Evolutionary conservation across 192 early-diverging fungal species (phyloP), one percentile per base, ranked within the genome.

Genomic region (Mortierella alpina): DNA sequence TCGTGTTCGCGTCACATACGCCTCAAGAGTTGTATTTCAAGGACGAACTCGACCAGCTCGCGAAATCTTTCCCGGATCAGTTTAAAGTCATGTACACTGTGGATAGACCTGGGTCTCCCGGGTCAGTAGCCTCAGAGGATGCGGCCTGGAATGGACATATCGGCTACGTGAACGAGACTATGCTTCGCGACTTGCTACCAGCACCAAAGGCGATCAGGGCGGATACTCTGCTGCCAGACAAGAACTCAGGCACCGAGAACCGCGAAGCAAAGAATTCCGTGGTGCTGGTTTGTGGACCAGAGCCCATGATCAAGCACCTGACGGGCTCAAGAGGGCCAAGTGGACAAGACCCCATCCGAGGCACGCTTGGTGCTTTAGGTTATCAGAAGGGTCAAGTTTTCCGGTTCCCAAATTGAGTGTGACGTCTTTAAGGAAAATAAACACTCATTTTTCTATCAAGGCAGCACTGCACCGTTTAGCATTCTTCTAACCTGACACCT

Each of bases 211-310:
- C 59, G 31, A 63, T 57, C 57, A 66, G 45, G 45, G 67, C 18
- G 40, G 46, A 41, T 11, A 22, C 40, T 13, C 4, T 39, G 47
- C 12, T 46, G 52, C 4, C 45, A 50, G 47, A 15, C 41, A 51
- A 53, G 7, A 10, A 23, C 7, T 4, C 39, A 7, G 14, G 20
- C 17, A 49, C 15, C 15, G 45, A n/a, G 15, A 48, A 39, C 18
- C 2, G 20, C 9, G 23, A 45, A 10, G 45, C 17, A 7, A 63
- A 56, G 40, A 72, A 62, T 18, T 84, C 82, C 41, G 68, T 86
- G 48, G 82, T 92, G 39, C 70, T 91, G 72, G 84, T 93, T n/a
- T 91, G 90, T 64, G 92, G 92, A 11, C 92, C 92, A 1, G 87
- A 88, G 59, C 81, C 70, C 31, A 91, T 93, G 92, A 45, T 93